Percentiles rank a stretch among this genome's conserved stretches.
Evolutionary conservation across 1,139 yeast species (phyloP).

Genomic region (Meyerozyma carpophila): DNA sequence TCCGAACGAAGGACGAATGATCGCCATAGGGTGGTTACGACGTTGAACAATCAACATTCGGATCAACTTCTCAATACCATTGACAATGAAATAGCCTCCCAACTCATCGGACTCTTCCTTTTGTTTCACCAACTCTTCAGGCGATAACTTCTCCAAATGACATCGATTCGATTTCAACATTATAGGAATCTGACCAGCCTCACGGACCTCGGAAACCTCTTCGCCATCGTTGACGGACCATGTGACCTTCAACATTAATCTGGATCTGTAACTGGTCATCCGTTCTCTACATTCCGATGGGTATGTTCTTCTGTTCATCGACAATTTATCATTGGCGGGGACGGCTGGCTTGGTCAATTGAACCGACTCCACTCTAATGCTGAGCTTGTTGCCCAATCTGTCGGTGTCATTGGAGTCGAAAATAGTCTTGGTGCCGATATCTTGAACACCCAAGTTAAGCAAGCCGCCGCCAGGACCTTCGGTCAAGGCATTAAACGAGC

Average conservation of each 20-base stretch:
- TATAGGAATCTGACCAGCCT: slow-evolving; percentile 86
- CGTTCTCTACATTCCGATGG: slow-evolving; percentile 93
- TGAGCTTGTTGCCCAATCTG: slow-evolving; percentile 76
- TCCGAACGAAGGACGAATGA: slow-evolving; percentile 88
- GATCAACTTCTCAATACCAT: slow-evolving; percentile 93
- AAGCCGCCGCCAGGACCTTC: slow-evolving; percentile 85
- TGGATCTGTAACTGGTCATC: slow-evolving; percentile 68
- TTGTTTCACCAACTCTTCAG: slow-evolving; percentile 67
- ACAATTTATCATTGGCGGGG: slow-evolving; percentile 67
- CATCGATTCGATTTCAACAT: slow-evolving; percentile 91
- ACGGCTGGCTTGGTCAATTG: slow-evolving; percentile 82
- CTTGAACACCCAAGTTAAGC: slow-evolving; percentile 78
- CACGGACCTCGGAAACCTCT: slow-evolving; percentile 75
- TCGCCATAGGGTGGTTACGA: slow-evolving; percentile 97
- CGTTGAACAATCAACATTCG: slow-evolving; percentile 98
- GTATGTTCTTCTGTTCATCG: slow-evolving; percentile 73
- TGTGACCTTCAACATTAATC: slow-evolving; percentile 67
- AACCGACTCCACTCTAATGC: slow-evolving; percentile 77
- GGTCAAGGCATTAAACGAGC: slow-evolving; percentile 91
- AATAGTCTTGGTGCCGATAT: slow-evolving; percentile 79
- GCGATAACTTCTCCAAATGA: slow-evolving; percentile 78
- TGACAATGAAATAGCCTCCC: slow-evolving; percentile 94
- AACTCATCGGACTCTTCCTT: slow-evolving; percentile 94
- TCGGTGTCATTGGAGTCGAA: slow-evolving; percentile 68
- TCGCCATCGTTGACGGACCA: slow-evolving; percentile 89